Percentiles rank a stretch among this genome's conserved stretches.
Conservation (phyloP, 2,329 filamentous ascomycete genomes). For the Neocucurbitaria cava region DNA sequence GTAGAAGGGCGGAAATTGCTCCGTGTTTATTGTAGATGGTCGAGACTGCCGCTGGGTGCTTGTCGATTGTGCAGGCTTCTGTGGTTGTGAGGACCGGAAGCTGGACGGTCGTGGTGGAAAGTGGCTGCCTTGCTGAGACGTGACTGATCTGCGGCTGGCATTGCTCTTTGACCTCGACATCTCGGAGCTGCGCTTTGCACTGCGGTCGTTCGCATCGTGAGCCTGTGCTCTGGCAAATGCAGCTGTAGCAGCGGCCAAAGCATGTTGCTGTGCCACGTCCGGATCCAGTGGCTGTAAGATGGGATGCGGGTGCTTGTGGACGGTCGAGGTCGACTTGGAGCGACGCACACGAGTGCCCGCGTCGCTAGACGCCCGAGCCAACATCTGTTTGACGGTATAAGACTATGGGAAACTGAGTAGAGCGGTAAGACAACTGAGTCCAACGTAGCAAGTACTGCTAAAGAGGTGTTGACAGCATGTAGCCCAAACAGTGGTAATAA, state of each 20-base stretch:
- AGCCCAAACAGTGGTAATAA: slow-evolving; percentile 14
- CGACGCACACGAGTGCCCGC: slow-evolving; percentile 46
- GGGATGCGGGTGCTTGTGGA: slow-evolving; percentile 29
- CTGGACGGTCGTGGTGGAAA: slow-evolving; percentile 45
- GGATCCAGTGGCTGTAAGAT: slow-evolving; percentile 32
- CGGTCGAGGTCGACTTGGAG: slow-evolving; percentile 46
- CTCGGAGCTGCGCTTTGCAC: slow-evolving; percentile 24
- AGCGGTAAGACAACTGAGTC: slow-evolving; percentile 21
- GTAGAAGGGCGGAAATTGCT: slow-evolving; percentile 32
- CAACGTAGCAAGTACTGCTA: slow-evolving; percentile 31
- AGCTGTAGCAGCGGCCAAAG: slow-evolving; percentile 46
- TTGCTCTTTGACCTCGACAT: slow-evolving; percentile 42
- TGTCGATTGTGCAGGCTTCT: slow-evolving; percentile 15
- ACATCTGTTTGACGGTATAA: slow-evolving; percentile 35
- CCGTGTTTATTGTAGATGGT: slow-evolving; percentile 15
- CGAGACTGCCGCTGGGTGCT: slow-evolving; percentile 17
- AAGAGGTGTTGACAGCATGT: slow-evolving; percentile 27
- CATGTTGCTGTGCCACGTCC: slow-evolving; percentile 43
- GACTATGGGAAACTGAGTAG: slow-evolving; percentile 21
- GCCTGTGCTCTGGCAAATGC: slow-evolving; percentile 45
- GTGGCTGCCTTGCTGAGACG: slow-evolving; percentile 46
- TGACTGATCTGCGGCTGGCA: slow-evolving; percentile 41
- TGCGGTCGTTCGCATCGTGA: slow-evolving; percentile 20
- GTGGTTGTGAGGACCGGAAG: slow-evolving; percentile 30
- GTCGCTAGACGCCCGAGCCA: slow-evolving; percentile 46